Base-by-base conservation (phyloP, 257 asterid genomes). In the Lavandula angustifolia region DNA sequence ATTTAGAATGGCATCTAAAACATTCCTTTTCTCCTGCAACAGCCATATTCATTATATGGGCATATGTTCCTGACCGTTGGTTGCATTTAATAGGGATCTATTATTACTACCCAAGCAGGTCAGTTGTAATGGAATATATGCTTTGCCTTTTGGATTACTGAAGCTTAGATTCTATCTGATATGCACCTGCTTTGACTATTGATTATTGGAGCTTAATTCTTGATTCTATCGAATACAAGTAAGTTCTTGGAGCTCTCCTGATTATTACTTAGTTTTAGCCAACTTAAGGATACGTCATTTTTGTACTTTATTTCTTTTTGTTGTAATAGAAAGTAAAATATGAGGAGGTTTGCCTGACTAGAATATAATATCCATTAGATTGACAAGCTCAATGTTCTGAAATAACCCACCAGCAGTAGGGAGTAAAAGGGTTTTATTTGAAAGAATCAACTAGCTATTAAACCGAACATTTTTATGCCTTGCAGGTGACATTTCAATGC, bases 101-200 rank as follows among this genome's bases (percentile, higher is more conserved):
- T 66, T 80, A 72, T 66, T 88, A 86, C 81, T 82, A 82, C 40
- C 95, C 96, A 59, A 88, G 92, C 92, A 86, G 85, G 94, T 85
- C 61, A 73, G 76, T 55, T 22, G 38, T 17, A 6, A 37, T 62
- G 49, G 68, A 41, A 62, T 73, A 50, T 68, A 57, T 73, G 42
- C 71, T 54, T 46, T 22, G 60, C 64, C 32, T 65, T 33, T 63
- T 51, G 9, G 40, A 42, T 55, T 49, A 22, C 44, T 17, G 32
- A 57, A 46, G 64, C 50, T n/a, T n/a, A n/a, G n/a, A n/a, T n/a
- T n/a, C n/a, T n/a, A n/a, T n/a, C n/a, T n/a, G n/a, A n/a, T 42
- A 7, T 54, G 57, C 13, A 55, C 18, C 12, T 35, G 18, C 10
- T 14, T 40, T 16, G 3, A 31, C 46, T 67, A 34, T 22, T 22